A percentile compares a stretch with the other conserved stretches of the same genome.
Evolutionary conservation across 2,329 filamentous ascomycete species (phyloP).

Genomic region (Myriosclerotinia curreyana): DNA sequence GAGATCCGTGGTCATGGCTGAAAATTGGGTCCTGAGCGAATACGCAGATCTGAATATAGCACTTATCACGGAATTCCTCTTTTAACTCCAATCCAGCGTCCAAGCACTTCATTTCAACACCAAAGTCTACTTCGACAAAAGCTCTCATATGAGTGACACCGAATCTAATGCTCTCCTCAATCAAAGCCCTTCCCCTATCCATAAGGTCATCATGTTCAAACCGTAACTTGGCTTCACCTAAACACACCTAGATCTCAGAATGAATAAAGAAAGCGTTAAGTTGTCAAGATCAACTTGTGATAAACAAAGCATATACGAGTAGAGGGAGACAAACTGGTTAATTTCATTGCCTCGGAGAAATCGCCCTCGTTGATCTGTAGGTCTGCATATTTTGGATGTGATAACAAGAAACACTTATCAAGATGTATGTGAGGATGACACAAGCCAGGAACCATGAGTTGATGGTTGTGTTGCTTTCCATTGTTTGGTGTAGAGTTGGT

Average conservation of each 20-base stretch:
- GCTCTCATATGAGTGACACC: constrained; percentile 68
- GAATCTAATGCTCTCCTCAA: constrained; percentile 60
- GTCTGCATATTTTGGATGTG: constrained; percentile 56
- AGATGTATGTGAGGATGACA: constrained; percentile 73
- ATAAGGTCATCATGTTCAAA: constrained; percentile 63
- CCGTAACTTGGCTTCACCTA: constrained; percentile 54
- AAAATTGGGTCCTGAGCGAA: constrained; percentile 71
- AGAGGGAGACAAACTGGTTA: constrained; percentile 44
- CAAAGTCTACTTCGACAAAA: constrained; percentile 68
- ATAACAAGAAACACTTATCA: constrained; percentile 63
- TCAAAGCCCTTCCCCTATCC: constrained; percentile 60
- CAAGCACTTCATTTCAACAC: constrained; percentile 56
- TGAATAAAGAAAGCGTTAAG: neutral
- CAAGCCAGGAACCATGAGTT: constrained; percentile 52
- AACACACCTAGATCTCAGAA: constrained; percentile 12
- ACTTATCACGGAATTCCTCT: constrained; percentile 49
- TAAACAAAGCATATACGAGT: neutral
- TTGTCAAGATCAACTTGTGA: constrained; percentile 10
- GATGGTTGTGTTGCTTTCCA: constrained; percentile 13
- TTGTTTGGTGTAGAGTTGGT: constrained; percentile 23
- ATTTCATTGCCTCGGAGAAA: constrained; percentile 62
- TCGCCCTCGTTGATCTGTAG: constrained; percentile 58
- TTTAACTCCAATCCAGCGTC: constrained; percentile 57
- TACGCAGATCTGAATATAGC: constrained; percentile 63
- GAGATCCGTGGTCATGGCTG: constrained; percentile 49